Conservation (phyloP, 2,329 filamentous ascomycete genomes). For the Fusarium kyushuense region DNA sequence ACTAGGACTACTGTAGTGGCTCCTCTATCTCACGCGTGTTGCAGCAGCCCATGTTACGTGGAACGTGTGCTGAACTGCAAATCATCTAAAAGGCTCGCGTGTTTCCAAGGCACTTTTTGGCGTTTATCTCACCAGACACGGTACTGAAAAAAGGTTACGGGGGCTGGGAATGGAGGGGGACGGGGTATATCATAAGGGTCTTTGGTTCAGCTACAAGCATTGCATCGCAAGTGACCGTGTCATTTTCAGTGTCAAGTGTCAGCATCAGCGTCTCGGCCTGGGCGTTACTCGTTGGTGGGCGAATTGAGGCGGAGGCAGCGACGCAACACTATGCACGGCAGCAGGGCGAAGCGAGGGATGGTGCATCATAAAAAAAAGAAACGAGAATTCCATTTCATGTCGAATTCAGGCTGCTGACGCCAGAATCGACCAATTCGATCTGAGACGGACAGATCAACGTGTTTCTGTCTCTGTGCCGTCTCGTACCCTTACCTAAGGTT, state of each 20-base stretch:
- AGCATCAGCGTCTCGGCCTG: conserved; percentile 26
- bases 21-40: conserved; percentile 45
- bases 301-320: conserved; percentile 33
- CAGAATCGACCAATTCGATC: conserved; percentile 36
- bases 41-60: conserved; percentile 48
- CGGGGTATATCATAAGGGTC: conserved; percentile 39
- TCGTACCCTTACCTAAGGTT: conserved; percentile 30
- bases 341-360: conserved; percentile 38
- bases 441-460: conserved; percentile 16
- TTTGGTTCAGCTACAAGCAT: conserved; percentile 30
- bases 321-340: conserved; percentile 33
- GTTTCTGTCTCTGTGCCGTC: conserved; percentile 29
- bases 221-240: conserved; percentile 18
- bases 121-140: conserved; percentile 41
- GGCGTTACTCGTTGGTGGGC: conserved; percentile 24
- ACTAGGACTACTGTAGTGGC: conserved; percentile 11
- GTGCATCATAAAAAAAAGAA: conserved; percentile 39
- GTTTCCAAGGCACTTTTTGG: conserved; percentile 36
- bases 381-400: conserved; percentile 6
- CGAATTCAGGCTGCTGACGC: conserved; percentile 17
- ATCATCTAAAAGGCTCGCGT: conserved; percentile 40
- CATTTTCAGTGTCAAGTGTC: conserved; percentile 29
- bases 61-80: conserved; percentile 46
- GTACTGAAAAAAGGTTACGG: conserved; percentile 34
- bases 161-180: conserved; percentile 43